These are phyloP conservation scores for Trichoderma koningiopsis DNA, from an alignment of 2,329 filamentous ascomycete genomes.

Conservation along the genomic window DNA sequence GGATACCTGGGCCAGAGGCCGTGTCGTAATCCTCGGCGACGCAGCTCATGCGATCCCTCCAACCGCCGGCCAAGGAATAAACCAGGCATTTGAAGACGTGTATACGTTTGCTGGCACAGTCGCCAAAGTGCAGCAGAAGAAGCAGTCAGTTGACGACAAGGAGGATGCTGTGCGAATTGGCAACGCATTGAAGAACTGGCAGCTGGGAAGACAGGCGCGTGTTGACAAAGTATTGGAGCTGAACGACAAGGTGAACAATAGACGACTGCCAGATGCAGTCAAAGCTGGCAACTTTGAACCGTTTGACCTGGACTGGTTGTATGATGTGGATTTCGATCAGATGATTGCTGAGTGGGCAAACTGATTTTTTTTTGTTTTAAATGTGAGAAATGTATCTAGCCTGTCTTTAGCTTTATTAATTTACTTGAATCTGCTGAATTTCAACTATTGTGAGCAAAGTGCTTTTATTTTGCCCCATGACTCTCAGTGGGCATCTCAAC, in stretches of 20 bases:
- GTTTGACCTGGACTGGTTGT: constrained; percentile 48
- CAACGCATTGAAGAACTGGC: constrained; percentile 47
- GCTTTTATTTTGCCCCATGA: not conserved
- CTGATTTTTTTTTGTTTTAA: not conserved
- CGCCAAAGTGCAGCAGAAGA: constrained; percentile 33
- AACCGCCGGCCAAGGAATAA: constrained; percentile 49
- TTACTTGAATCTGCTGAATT: not conserved
- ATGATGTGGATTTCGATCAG: constrained; percentile 42
- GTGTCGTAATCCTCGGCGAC: constrained; percentile 51
- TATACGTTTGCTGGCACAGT: constrained; percentile 48
- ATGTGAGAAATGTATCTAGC: not conserved
- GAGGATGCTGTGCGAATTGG: not conserved
- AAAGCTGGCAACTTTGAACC: constrained; percentile 31
- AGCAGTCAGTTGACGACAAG: constrained; percentile 1
- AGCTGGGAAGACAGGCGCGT: constrained; percentile 49
- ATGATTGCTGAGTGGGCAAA: constrained; percentile 35
- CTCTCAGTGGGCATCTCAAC: not conserved
- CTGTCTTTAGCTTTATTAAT: not conserved
- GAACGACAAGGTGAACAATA: constrained; percentile 51
- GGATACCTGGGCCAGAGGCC: constrained; percentile 43
- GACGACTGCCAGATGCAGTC: constrained; percentile 45
- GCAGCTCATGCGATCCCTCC: constrained; percentile 53
- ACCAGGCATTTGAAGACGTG: constrained; percentile 54
- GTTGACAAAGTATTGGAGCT: constrained; percentile 51
- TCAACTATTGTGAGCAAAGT: not conserved